Evolutionary conservation across 768 basidiomycete genomes (phyloP).

Genomic region (Pleurotus tuber-regium): DNA sequence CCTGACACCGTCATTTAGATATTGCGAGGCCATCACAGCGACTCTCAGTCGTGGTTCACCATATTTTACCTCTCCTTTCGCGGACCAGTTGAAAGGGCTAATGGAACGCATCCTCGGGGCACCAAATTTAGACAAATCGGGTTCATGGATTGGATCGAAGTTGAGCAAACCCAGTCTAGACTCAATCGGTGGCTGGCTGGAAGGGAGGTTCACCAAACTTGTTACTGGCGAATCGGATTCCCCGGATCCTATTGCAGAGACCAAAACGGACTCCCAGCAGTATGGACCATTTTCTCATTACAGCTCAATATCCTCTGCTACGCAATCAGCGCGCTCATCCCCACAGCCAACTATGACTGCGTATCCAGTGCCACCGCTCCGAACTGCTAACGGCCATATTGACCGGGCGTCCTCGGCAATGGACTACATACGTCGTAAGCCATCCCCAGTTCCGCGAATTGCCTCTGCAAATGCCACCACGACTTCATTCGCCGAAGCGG

Average conservation of each 20-base stretch:
- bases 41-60: conserved; percentile 61
- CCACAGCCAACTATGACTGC: conserved; percentile 78
- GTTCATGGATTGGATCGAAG: conserved; percentile 86
- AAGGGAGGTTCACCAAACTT: conserved; percentile 88
- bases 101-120: conserved; percentile 75
- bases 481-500: conserved; percentile 46
- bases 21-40: conserved; percentile 86
- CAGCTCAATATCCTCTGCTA: conserved; percentile 84
- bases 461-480: conserved; percentile 51
- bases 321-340: conserved; percentile 73
- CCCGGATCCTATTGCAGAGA: conserved; percentile 37
- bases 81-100: conserved; percentile 76
- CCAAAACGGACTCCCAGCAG: conserved; percentile 38
- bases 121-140: conserved; percentile 70
- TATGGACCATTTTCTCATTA: conserved; percentile 91
- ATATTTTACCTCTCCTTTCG: conserved; percentile 61
- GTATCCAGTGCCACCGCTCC: conserved; percentile 26
- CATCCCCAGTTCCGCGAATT: conserved; percentile 53
- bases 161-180: conserved; percentile 90
- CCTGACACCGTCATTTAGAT: conserved; percentile 46
- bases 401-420: conserved; percentile 78
- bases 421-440: conserved; percentile 61
- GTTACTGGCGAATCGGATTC: conserved; percentile 88
- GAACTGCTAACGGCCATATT: conserved; percentile 48
- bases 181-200: conserved; percentile 88